Evolutionary conservation across 2,329 filamentous ascomycete species (phyloP).

Genomic region (Alternaria incomplexa): DNA sequence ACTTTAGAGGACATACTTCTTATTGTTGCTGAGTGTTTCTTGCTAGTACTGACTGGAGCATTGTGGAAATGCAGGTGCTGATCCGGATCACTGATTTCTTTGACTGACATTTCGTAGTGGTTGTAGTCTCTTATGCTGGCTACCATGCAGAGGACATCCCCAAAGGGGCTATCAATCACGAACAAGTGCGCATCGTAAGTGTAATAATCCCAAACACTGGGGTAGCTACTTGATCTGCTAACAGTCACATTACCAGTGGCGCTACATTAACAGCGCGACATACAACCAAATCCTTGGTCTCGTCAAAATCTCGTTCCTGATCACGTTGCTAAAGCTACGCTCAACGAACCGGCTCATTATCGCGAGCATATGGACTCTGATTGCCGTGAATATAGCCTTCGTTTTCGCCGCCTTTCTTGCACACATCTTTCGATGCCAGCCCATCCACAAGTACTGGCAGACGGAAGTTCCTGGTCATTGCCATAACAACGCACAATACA

Average conservation of each 20-base stretch:
- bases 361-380: conserved; percentile 6
- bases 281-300: conserved; percentile 15
- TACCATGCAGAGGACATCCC: conserved; percentile 8
- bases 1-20: neutral
- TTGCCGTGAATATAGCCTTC: conserved; percentile 6
- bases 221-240: neutral
- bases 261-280: conserved; percentile 5
- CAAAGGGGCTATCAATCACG: conserved; percentile 2
- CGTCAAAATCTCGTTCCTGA: conserved; percentile 16
- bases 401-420: neutral
- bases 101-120: neutral
- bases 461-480: neutral
- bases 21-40: neutral
- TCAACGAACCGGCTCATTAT: conserved; percentile 4
- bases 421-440: conserved; percentile 5
- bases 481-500: neutral
- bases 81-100: neutral
- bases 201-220: neutral
- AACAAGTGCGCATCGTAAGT: neutral
- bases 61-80: neutral
- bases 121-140: neutral
- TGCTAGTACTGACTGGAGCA: neutral
- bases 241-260: conserved; percentile 5
- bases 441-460: conserved; percentile 11
- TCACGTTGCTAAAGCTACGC: conserved; percentile 10